Evolutionary conservation across 768 basidiomycete species (phyloP), one percentile per base, ranked within the genome.

Genomic region (Leccinum rimulosum): DNA sequence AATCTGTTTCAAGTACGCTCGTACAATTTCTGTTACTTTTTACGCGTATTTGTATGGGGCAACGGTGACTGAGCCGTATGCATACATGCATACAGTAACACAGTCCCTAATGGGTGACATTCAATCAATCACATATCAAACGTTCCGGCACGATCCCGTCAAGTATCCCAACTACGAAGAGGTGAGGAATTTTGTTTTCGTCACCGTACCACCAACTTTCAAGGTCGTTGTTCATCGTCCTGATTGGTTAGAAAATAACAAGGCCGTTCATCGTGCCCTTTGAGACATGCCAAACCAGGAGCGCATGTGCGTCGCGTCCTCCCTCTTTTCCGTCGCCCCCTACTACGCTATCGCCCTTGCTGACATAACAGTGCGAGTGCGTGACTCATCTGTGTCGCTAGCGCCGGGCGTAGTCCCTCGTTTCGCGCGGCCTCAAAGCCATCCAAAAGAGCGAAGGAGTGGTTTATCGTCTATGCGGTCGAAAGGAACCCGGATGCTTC

Each of bases 71-170:
- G 33, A 35, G 33, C 11, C 11, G 12, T 35, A 35, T 35, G 12
- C 40, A 14, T 4, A 15, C 17, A 43, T 14, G 17, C 40, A 28
- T 22, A 57, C 60, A 56, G 22, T 22, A 22, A 22, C 22, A 22
- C 65, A 95, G 91, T 97, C 97, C 22, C 74, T 99, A 67, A 96
- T 96, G 95, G 96, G 98, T 68, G 95, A 99, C 74, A 75, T 98
- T 56, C 93, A 92, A 69, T 95, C 93, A 66, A 84, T 89, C 63
- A 98, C 95, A 10, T 99, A 99, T 73, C 94, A 98, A 70, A 94
- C 93, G 2, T 99, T 99, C 68, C 97, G 98, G 70, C 86, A 94
- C 71, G 96, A 98, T 76, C 96, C 97, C 4, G 87, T 98, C 60
- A 99, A 99, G 74, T 99, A 99, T 71, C 74, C 81, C 56, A 88